Evolutionary conservation across 306 rosid species (phyloP).

Genomic region (Castanea crenata): DNA sequence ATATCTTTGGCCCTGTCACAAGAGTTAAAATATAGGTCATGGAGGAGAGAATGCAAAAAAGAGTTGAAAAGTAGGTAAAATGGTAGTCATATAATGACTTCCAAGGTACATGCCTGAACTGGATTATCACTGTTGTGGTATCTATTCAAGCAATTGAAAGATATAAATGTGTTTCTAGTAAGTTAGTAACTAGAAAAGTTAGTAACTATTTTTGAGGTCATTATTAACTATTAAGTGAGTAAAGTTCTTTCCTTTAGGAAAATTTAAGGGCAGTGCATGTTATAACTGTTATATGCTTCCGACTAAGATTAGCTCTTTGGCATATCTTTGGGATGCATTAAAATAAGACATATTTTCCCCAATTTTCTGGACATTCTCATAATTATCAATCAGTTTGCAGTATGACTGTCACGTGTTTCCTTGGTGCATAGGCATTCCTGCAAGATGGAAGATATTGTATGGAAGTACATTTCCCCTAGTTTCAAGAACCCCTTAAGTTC

Average conservation of each 20-base stretch:
- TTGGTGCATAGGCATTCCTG: not conserved
- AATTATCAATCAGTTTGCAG: not conserved
- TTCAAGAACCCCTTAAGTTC: not conserved
- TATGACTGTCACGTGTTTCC: not conserved
- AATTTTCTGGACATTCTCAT: not conserved
- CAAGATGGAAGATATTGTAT: not conserved
- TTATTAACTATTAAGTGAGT: not conserved
- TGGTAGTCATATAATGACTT: not conserved
- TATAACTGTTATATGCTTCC: not conserved
- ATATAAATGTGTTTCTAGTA: not conserved
- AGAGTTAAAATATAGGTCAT: not conserved
- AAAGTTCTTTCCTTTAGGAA: not conserved
- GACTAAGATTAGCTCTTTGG: not conserved
- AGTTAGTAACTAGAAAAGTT: not conserved
- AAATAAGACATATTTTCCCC: not conserved
- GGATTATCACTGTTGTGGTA: not conserved
- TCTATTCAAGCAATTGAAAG: not conserved
- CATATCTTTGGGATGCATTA: not conserved
- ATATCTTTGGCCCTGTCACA: not conserved
- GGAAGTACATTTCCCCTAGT: not conserved
- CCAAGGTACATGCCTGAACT: not conserved
- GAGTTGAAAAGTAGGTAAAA: not conserved
- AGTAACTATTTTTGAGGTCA: not conserved
- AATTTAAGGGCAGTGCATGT: not conserved
- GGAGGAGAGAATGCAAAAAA: not conserved